Evolutionary conservation across 768 basidiomycete species (phyloP).

Genomic region (Boletales sp.): DNA sequence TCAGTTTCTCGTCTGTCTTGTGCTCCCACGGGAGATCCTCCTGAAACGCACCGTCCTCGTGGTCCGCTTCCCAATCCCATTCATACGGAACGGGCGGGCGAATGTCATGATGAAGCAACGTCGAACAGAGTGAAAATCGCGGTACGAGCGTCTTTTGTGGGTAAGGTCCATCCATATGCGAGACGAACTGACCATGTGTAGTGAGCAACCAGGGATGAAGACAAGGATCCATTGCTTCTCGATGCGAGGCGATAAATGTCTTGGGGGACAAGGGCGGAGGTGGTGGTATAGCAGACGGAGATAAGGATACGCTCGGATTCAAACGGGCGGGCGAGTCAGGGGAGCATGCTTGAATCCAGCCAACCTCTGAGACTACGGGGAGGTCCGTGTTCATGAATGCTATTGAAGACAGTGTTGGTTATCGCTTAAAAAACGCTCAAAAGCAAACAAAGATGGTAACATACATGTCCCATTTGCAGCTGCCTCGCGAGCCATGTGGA

Average conservation of each 20-base stretch:
- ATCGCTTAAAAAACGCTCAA: background rate
- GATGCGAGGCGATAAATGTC: conserved; percentile 37
- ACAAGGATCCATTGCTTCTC: conserved; percentile 36
- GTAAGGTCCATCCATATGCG: conserved; percentile 42
- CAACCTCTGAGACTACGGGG: conserved; percentile 28
- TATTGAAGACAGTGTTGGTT: conserved; percentile 2
- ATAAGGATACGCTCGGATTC: conserved; percentile 24
- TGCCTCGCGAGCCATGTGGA: conserved; percentile 22
- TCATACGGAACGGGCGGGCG: conserved; percentile 45
- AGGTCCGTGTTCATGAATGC: conserved; percentile 29
- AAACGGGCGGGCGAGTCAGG: conserved; percentile 23
- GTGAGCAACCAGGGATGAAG: conserved; percentile 30
- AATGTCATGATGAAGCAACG: conserved; percentile 53
- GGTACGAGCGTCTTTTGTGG: conserved; percentile 45
- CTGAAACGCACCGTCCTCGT: conserved; percentile 32
- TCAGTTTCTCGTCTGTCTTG: conserved; percentile 56
- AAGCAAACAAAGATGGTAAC: background rate
- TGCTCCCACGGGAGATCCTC: conserved; percentile 60
- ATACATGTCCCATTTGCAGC: conserved; percentile 27
- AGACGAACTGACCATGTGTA: conserved; percentile 52
- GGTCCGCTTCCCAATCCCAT: conserved; percentile 36
- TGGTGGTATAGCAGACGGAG: background rate
- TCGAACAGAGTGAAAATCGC: conserved; percentile 50
- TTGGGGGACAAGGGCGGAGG: conserved; percentile 1
- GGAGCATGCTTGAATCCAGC: conserved; percentile 21